These are phyloP conservation scores for Alloteropsis angusta DNA, from an alignment of 202 grass and related monocot species.

Conservation along the genomic window DNA sequence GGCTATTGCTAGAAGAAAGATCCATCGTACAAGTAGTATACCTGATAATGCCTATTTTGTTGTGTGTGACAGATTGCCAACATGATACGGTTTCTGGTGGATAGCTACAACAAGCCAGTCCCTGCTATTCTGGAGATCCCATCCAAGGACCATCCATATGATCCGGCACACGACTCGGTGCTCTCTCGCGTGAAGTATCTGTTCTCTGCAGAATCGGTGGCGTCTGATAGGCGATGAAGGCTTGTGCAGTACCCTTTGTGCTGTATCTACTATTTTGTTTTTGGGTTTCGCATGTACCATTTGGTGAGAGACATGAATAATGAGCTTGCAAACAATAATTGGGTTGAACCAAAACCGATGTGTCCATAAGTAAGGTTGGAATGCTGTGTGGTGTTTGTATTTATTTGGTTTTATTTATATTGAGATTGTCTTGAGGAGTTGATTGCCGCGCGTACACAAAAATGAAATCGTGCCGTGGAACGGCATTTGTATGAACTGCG, in stretches of 20 bases:
- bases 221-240: slow-evolving; percentile 59
- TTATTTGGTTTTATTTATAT: neutral
- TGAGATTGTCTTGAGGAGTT: neutral
- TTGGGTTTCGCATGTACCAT: neutral
- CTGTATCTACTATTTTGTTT: neutral
- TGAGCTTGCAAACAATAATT: neutral
- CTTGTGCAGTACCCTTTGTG: neutral
- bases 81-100: slow-evolving; percentile 85
- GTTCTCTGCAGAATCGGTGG: slow-evolving; percentile 66
- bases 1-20: neutral
- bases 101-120: slow-evolving; percentile 82
- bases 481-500: neutral
- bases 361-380: neutral
- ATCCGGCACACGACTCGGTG: slow-evolving; percentile 66
- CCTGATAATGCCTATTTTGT: neutral
- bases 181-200: slow-evolving; percentile 82
- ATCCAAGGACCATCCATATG: slow-evolving; percentile 92
- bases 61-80: slow-evolving; percentile 58
- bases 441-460: neutral
- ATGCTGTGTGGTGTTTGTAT: neutral
- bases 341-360: neutral
- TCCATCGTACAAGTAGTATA: neutral
- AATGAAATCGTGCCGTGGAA: neutral
- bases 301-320: neutral
- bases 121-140: slow-evolving; percentile 93